Base-by-base conservation (phyloP, 2,329 filamentous ascomycete species). In the Plenodomus tracheiphilus region DNA sequence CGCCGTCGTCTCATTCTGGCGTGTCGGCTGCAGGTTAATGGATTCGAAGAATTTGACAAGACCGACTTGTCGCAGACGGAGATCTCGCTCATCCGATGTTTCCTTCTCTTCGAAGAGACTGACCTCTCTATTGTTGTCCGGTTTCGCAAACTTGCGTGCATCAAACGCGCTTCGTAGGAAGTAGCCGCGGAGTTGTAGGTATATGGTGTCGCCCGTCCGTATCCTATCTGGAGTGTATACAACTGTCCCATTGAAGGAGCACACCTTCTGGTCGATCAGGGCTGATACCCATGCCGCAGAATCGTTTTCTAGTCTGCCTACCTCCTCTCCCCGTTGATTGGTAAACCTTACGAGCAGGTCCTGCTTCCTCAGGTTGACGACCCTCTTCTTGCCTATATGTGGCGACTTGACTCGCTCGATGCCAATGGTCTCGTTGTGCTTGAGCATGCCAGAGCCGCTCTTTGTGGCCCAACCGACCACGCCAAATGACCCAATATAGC, bases 291-390 rank as follows among this genome's bases (percentile, higher is more conserved):
- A 99, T 51, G 85, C 84, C 3, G 94, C 91, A 4, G 85, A 86
- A 28, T 97, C 92, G 62, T 92, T 93, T 21, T 91, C 86, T 32
- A 99, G 73, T 51, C 94, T 82, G 3, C 94, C 94, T 40, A 99
- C 82, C 69, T 99, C 94, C 46, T 86, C 84, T 0, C 92, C 92
- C 43, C 76, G 81, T 9, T 79, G 72, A 63, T 91, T 95, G 0
- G 89, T 96, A 65, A 99, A 97, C 1, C 94, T 85, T 20, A 97
- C 95, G 51, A 99, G 82, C 5, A 96, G 85, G 74, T 99, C 94
- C 17, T 86, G 81, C 40, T 89, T 85, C 61, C 84, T 85, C 32
- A 85, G 82, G 0, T 80, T 76, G n/a, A 80, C 77, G 10, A 79
- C 76, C 41, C 72, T 75, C 32, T 69, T 63, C 46, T 72, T 71